A percentile compares a stretch with the other conserved stretches of the same genome.
phyloP scores from a whole-genome alignment of 495 filamentous ascomycete genomes.

The Podospora comata region DNA sequence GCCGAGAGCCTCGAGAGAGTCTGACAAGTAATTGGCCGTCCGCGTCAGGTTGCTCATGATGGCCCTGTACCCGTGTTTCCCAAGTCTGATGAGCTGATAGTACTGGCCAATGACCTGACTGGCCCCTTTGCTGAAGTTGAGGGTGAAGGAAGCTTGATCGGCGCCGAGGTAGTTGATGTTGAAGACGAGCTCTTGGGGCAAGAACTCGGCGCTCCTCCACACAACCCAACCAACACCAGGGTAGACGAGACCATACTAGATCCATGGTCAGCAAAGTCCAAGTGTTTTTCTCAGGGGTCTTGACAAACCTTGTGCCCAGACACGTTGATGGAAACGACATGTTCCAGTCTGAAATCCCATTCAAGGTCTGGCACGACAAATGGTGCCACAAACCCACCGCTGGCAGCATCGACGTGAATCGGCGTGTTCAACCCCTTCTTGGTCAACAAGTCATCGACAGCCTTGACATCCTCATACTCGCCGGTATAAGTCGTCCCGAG shows the following conservation, averaged over 20 bases:
- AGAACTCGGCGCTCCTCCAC: constrained; percentile 77
- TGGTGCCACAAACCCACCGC: constrained; percentile 84
- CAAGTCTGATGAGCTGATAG: constrained; percentile 90
- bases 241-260: constrained; percentile 64
- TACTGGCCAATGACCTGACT: constrained; percentile 93
- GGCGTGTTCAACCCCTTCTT: constrained; percentile 68
- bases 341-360: constrained; percentile 86
- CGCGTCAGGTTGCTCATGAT: constrained; percentile 88
- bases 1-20: constrained; percentile 63
- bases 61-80: constrained; percentile 78
- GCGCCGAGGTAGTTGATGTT: constrained; percentile 97
- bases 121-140: constrained; percentile 93
- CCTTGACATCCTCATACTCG: constrained; percentile 90
- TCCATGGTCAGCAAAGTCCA: constrained; percentile 6
- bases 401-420: constrained; percentile 90
- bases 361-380: constrained; percentile 76
- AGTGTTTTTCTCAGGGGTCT: not conserved
- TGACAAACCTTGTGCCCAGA: constrained; percentile 84
- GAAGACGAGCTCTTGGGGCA: constrained; percentile 89
- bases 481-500: constrained; percentile 93
- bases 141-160: constrained; percentile 93
- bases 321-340: constrained; percentile 88
- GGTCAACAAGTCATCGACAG: constrained; percentile 76
- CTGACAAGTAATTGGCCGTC: constrained; percentile 75
- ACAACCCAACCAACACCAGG: constrained; percentile 91